phyloP scores from a whole-genome alignment of 1,284 basidiomycete species.

The Omphalotus olearius region DNA sequence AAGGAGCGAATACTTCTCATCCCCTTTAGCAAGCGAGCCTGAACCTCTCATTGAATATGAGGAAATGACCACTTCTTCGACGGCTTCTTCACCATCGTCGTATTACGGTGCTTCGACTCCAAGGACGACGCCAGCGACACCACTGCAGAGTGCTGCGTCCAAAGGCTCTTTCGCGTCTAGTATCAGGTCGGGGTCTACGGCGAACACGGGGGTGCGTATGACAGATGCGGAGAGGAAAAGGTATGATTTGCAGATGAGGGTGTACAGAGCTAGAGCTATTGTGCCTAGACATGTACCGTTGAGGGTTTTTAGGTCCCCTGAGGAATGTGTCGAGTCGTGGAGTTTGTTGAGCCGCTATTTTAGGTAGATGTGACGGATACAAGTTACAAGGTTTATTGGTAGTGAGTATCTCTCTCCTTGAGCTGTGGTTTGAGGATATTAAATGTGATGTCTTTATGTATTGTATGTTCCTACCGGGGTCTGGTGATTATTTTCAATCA shows the following conservation, averaged over 20 bases:
- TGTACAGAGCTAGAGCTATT: conserved; percentile 53
- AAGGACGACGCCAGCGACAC: too few species aligned
- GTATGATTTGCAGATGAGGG: conserved; percentile 52
- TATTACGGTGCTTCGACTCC: too few species aligned
- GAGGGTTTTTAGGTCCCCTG: conserved; percentile 60
- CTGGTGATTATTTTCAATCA: too few species aligned
- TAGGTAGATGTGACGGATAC: background rate
- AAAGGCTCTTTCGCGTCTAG: conserved; percentile 1
- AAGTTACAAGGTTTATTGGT: too few species aligned
- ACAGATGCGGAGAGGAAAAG: conserved; percentile 51
- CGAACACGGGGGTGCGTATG: conserved; percentile 2
- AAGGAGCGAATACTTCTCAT: conserved; percentile 1
- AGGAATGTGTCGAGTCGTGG: conserved; percentile 60
- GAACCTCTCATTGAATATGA: conserved; percentile 5
- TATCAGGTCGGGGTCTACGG: conserved; percentile 2
- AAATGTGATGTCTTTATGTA: too few species aligned
- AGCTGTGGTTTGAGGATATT: too few species aligned
- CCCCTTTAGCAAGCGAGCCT: conserved; percentile 2
- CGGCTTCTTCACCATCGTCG: background rate
- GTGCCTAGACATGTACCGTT: conserved; percentile 53
- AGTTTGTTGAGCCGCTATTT: conserved; percentile 26
- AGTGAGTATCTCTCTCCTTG: too few species aligned
- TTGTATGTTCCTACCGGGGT: too few species aligned
- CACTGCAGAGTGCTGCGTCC: background rate
- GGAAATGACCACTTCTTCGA: background rate